These are phyloP conservation scores for Chloris gayana DNA, from an alignment of 176 grass and related monocot species.

Conservation along the genomic window DNA sequence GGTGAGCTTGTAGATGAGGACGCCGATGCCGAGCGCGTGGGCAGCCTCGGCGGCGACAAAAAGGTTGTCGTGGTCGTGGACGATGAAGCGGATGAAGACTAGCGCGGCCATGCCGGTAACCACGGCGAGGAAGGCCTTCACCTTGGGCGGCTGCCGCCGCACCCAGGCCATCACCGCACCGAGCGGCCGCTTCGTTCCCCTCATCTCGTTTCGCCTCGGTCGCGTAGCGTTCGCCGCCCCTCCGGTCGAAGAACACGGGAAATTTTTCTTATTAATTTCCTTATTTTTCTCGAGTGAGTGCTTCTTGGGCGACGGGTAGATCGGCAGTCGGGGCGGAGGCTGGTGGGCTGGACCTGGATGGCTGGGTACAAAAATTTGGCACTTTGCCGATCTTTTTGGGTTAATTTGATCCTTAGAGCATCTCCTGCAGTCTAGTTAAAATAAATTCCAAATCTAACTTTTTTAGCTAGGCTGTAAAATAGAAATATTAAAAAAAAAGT, in stretches of 20 bases:
- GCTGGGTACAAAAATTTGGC: background rate
- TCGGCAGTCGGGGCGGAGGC: background rate
- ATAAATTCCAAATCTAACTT: too few species aligned
- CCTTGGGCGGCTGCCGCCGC: constrained; percentile 90
- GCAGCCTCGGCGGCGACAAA: constrained; percentile 95
- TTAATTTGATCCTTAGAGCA: too few species aligned
- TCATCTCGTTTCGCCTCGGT: constrained; percentile 45
- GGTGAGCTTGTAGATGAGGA: constrained; percentile 97
- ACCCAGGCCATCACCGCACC: constrained; percentile 70
- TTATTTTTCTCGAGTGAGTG: background rate
- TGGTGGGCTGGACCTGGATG: background rate
- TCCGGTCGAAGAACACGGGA: constrained; percentile 48
- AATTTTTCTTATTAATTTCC: background rate
- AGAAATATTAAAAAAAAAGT: too few species aligned
- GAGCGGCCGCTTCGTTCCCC: constrained; percentile 67
- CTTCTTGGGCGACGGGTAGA: background rate
- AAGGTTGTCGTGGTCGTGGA: constrained; percentile 98
- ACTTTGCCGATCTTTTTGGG: background rate
- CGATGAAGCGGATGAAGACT: constrained; percentile 93
- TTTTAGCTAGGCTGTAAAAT: too few species aligned
- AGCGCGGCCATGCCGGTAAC: constrained; percentile 94
- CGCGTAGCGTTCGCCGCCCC: constrained; percentile 27
- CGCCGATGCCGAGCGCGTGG: constrained; percentile 84
- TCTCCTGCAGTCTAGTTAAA: too few species aligned
- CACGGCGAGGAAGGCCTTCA: constrained; percentile 96